A percentile compares a stretch with the other conserved stretches of the same genome.
phyloP scores from a whole-genome alignment of 1,139 yeast genomes.

The Hemisphaericaspora lyxosophila region DNA sequence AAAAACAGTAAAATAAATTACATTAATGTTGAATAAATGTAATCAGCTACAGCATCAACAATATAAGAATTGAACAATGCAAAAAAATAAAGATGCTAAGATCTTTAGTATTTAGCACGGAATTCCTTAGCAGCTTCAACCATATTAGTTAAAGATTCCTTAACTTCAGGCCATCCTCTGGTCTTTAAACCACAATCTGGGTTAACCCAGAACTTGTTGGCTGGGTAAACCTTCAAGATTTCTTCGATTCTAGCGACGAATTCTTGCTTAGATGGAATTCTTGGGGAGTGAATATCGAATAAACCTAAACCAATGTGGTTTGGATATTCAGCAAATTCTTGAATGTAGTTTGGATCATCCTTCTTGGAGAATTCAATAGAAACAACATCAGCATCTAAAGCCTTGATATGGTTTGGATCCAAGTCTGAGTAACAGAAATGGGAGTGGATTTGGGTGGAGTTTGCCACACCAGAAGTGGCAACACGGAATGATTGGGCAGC shows the following conservation, averaged over 20 bases:
- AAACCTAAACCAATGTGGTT: slow-evolving; percentile 99
- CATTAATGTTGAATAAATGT: slow-evolving; percentile 73
- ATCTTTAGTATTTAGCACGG: slow-evolving; percentile 59
- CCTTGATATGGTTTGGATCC: slow-evolving; percentile 99
- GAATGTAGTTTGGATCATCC: slow-evolving; percentile 96
- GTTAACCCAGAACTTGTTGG: slow-evolving; percentile 98
- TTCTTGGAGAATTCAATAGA: slow-evolving; percentile 99
- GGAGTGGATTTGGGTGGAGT: slow-evolving; percentile 97
- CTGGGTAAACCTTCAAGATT: slow-evolving; percentile 95
- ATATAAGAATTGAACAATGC: slow-evolving; percentile 35
- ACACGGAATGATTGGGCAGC: slow-evolving; percentile 99
- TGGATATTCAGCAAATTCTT: slow-evolving; percentile 97
- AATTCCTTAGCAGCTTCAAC: slow-evolving; percentile 96
- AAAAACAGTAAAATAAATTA: slow-evolving; percentile 28
- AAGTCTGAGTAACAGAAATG: slow-evolving; percentile 99
- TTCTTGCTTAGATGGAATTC: slow-evolving; percentile 97
- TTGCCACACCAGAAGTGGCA: slow-evolving; percentile 96
- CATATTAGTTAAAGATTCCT: slow-evolving; percentile 89
- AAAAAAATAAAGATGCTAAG: slow-evolving; percentile 11
- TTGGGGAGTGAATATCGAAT: slow-evolving; percentile 99
- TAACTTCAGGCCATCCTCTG: slow-evolving; percentile 92
- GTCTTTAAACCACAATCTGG: slow-evolving; percentile 99
- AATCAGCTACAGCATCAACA: slow-evolving; percentile 47
- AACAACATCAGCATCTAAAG: slow-evolving; percentile 98
- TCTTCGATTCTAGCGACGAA: slow-evolving; percentile 90